A percentile compares a stretch with the other conserved stretches of the same genome.
These are phyloP conservation scores for Acanthamoeba royreba DNA, from an alignment of 208 protist species.

Conservation along the genomic window DNA sequence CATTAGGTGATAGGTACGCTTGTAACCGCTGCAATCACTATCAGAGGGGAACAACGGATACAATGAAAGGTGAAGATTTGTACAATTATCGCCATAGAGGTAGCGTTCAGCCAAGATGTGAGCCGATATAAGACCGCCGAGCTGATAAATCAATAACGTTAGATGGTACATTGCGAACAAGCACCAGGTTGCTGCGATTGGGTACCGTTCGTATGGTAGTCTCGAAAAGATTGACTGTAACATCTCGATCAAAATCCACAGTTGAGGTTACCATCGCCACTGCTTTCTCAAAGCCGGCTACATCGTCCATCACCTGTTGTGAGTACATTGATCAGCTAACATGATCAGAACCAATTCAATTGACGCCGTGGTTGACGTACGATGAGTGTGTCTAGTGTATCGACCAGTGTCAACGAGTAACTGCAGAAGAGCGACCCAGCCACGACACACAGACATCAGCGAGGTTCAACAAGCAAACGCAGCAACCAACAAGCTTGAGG, in stretches of 20 bases:
- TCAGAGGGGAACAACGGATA: background rate
- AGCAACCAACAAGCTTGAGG: too few relatives aligned
- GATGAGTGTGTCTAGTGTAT: too few relatives aligned
- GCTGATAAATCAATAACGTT: too few relatives aligned
- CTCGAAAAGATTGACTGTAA: constrained; percentile 86
- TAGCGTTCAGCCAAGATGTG: constrained; percentile 34
- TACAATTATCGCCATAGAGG: background rate
- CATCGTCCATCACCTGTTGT: constrained; percentile 52
- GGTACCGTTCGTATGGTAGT: constrained; percentile 85
- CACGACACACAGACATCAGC: too few relatives aligned
- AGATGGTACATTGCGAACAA: too few relatives aligned
- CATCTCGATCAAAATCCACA: constrained; percentile 75
- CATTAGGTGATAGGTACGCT: background rate
- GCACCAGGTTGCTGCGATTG: constrained; percentile 70
- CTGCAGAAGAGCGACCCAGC: too few relatives aligned
- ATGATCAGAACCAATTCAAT: too few relatives aligned
- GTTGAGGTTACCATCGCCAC: constrained; percentile 76
- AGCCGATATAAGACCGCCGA: background rate
- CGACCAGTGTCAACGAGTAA: too few relatives aligned
- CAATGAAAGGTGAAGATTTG: background rate
- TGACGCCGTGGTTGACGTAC: too few relatives aligned
- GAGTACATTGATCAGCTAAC: background rate
- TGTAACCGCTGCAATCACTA: background rate
- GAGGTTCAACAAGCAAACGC: too few relatives aligned
- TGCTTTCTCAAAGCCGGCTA: constrained; percentile 62